Evolutionary conservation across 2,329 filamentous ascomycete genomes (phyloP), one percentile per base, ranked within the genome.

Genomic region (Didymella glomerata): DNA sequence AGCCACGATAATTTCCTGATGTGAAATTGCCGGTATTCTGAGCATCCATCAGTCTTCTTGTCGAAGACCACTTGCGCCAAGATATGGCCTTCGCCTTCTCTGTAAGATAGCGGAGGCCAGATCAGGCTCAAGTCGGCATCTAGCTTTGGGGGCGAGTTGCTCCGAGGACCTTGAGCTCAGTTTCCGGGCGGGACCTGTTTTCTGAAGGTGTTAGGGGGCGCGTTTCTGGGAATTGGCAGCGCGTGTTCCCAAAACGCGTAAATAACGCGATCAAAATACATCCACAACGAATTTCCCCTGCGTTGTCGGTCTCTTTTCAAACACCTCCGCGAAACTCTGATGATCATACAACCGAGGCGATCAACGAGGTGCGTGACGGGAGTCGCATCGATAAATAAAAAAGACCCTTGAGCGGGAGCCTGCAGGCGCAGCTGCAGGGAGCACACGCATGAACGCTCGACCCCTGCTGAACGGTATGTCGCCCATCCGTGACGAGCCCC

Each of bases 221-320:
- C 27, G 16, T 36, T 22, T 36, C 44, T 36, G 34, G 18, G 24
- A 5, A 42, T n/a, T 49, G 38, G 36, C 14, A 16, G 25, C 32
- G 45, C 49, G 41, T 36, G 30, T 34, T 28, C 50, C 20, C 13
- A 27, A 41, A 41, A 52, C 46, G 61, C 63, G 63, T 60, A 44
- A 57, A 60, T 40, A 48, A 56, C 52, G 59, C 59, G 54, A 27
- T 36, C 28, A 45, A 54, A 36, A 42, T 20, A 27, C 20, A 36
- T 25, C 27, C 57, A 48, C 48, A 51, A 55, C 48, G 36, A 63
- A 47, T 56, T 55, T 59, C 54, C 57, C 63, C 60, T 50, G 55
- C 51, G 51, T 47, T 48, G 20, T 44, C 47, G 46, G 46, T 32
- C 40, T 47, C 45, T 45, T 30, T 49, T 32, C 13, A 30, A 20